phyloP scores from a whole-genome alignment of 2,329 filamentous ascomycete species.

The Colletotrichum cuscutae region DNA sequence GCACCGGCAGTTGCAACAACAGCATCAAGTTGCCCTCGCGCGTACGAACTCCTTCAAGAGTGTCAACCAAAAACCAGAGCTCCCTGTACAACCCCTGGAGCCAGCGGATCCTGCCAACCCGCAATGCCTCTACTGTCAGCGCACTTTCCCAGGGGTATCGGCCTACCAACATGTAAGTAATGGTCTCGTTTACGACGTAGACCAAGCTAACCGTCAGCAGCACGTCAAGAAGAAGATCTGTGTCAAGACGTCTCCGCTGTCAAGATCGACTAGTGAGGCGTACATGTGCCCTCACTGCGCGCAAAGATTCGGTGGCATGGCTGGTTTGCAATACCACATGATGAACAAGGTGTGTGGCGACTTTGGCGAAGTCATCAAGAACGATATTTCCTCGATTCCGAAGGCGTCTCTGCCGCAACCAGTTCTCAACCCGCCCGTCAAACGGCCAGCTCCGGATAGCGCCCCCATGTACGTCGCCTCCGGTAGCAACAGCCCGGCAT shows the following conservation, averaged over 20 bases:
- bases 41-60: neutral
- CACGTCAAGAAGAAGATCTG: conserved; percentile 50
- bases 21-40: neutral
- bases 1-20: neutral
- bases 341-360: conserved; percentile 58
- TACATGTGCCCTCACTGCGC: conserved; percentile 57
- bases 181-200: neutral
- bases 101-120: conserved; percentile 16
- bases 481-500: neutral
- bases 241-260: conserved; percentile 33
- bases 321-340: conserved; percentile 57
- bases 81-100: conserved; percentile 6
- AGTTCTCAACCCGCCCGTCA: neutral
- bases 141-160: conserved; percentile 24
- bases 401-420: neutral
- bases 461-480: neutral
- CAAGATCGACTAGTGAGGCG: conserved; percentile 34
- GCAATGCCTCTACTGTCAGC: conserved; percentile 34
- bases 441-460: neutral
- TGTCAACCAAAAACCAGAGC: neutral
- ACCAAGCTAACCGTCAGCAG: conserved; percentile 37
- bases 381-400: neutral
- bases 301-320: conserved; percentile 53
- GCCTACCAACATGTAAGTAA: conserved; percentile 33
- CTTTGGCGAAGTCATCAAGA: conserved; percentile 39